These are phyloP conservation scores for Ramularia endophylla DNA, from an alignment of 2,329 filamentous ascomycete genomes.

Conservation along the genomic window DNA sequence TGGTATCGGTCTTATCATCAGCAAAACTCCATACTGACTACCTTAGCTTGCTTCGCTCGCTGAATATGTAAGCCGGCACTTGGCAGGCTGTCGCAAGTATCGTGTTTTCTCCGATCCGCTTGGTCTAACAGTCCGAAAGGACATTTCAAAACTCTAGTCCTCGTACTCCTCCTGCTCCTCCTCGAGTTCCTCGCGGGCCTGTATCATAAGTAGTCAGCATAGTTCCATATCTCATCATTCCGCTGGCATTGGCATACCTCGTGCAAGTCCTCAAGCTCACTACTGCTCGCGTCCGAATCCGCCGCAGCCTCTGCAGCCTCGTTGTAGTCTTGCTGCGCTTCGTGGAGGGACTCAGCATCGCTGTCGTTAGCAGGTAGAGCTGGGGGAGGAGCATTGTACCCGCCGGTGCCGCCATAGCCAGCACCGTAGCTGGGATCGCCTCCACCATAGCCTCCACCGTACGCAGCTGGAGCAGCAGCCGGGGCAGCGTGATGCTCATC, in stretches of 20 bases:
- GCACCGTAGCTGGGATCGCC: constrained; percentile 3
- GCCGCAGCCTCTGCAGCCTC: constrained; percentile 16
- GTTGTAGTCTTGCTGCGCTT: constrained; percentile 18
- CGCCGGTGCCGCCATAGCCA: not conserved
- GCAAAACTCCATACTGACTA: no score
- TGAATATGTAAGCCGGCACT: no score
- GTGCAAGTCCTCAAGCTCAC: constrained; percentile 14
- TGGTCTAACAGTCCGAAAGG: no score
- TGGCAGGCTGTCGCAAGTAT: no score
- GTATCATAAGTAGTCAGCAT: not conserved
- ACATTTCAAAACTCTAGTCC: constrained; percentile 13
- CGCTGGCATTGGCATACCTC: constrained; percentile 4
- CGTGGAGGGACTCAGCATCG: constrained; percentile 14
- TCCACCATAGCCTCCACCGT: constrained; percentile 3
- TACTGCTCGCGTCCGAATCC: constrained; percentile 18
- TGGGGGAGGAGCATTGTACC: constrained; percentile 2
- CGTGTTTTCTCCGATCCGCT: no score
- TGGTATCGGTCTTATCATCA: no score
- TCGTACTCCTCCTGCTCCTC: constrained; percentile 18
- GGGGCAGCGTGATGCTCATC: constrained; percentile 12
- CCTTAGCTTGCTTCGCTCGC: no score
- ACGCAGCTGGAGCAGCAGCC: not conserved
- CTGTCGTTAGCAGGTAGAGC: constrained; percentile 10
- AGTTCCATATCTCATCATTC: not conserved
- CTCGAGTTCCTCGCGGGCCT: constrained; percentile 17